Percentiles rank a stretch among this genome's conserved stretches.
Evolutionary conservation across 2,329 filamentous ascomycete species (phyloP).

Genomic region (Arthrobotrys megalospora): DNA sequence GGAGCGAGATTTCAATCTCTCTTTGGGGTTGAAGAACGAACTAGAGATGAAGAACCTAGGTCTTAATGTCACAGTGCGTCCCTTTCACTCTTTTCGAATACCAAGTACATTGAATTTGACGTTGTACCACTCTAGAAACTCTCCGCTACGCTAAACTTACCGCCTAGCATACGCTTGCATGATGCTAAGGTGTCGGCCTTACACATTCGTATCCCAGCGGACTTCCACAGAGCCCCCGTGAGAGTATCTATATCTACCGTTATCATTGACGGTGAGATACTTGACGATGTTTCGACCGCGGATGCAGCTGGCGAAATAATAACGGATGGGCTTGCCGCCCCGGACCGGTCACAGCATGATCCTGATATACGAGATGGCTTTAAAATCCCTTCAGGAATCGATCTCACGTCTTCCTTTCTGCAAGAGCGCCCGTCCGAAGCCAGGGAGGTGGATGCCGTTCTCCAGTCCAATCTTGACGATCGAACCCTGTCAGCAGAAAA

Average conservation of each 20-base stretch:
- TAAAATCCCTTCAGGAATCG: slow-evolving; percentile 77
- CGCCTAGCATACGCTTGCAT: slow-evolving; percentile 78
- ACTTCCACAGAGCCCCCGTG: slow-evolving; percentile 89
- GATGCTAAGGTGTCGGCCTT: slow-evolving; percentile 83
- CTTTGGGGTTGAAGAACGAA: slow-evolving; percentile 83
- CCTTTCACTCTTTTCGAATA: slow-evolving; percentile 61
- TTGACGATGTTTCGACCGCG: slow-evolving; percentile 67
- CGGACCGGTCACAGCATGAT: neutral
- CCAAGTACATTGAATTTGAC: slow-evolving; percentile 36
- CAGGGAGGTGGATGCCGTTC: slow-evolving; percentile 75
- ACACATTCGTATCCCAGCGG: slow-evolving; percentile 86
- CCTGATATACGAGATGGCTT: slow-evolving; percentile 66
- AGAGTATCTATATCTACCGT: slow-evolving; percentile 85
- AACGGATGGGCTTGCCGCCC: neutral
- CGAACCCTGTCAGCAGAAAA: slow-evolving; percentile 75
- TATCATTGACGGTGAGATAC: slow-evolving; percentile 77
- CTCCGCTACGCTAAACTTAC: slow-evolving; percentile 80
- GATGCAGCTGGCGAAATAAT: neutral
- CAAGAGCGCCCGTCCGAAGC: slow-evolving; percentile 78
- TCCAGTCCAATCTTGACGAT: slow-evolving; percentile 72
- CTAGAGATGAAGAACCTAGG: slow-evolving; percentile 91
- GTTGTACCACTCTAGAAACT: slow-evolving; percentile 77
- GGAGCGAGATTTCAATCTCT: slow-evolving; percentile 83
- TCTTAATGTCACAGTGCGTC: slow-evolving; percentile 79
- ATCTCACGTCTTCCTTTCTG: slow-evolving; percentile 84